Evolutionary conservation across 768 basidiomycete genomes (phyloP).

Genomic region (Naematelia encephala): DNA sequence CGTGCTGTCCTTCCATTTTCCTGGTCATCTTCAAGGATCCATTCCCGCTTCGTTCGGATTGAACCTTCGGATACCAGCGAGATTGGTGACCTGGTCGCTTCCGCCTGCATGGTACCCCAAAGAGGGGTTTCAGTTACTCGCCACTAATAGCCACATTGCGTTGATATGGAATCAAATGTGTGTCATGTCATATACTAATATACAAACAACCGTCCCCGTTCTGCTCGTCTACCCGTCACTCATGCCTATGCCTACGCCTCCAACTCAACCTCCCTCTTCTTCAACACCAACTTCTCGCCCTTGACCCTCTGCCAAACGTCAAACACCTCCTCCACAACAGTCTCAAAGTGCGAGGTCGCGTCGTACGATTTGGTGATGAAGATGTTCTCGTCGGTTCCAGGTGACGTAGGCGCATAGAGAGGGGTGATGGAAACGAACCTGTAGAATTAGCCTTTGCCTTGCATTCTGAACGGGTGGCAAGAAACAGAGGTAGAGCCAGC

Average conservation of each 20-base stretch:
- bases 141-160: too few relatives aligned
- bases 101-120: too few relatives aligned
- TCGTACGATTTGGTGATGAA: constrained; percentile 98
- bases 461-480: not conserved
- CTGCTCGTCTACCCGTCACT: not conserved
- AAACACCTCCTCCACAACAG: constrained; percentile 93
- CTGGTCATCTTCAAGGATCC: too few relatives aligned
- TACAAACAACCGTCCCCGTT: not conserved
- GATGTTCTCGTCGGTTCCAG: constrained; percentile 80
- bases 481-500: constrained; percentile 9
- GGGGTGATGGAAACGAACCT: constrained; percentile 89
- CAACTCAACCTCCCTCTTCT: constrained; percentile 48
- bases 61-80: too few relatives aligned
- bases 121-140: too few relatives aligned
- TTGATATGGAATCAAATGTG: too few relatives aligned
- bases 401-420: constrained; percentile 80
- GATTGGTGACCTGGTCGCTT: too few relatives aligned
- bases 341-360: constrained; percentile 98
- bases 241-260: constrained; percentile 25
- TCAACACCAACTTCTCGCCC: constrained; percentile 47
- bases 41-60: too few relatives aligned
- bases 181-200: not conserved
- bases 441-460: constrained; percentile 4
- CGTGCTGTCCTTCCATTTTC: too few relatives aligned
- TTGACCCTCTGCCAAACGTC: constrained; percentile 89